These are phyloP conservation scores for Bipolaris cookei DNA, from an alignment of 2,329 filamentous ascomycete genomes.

Conservation along the genomic window DNA sequence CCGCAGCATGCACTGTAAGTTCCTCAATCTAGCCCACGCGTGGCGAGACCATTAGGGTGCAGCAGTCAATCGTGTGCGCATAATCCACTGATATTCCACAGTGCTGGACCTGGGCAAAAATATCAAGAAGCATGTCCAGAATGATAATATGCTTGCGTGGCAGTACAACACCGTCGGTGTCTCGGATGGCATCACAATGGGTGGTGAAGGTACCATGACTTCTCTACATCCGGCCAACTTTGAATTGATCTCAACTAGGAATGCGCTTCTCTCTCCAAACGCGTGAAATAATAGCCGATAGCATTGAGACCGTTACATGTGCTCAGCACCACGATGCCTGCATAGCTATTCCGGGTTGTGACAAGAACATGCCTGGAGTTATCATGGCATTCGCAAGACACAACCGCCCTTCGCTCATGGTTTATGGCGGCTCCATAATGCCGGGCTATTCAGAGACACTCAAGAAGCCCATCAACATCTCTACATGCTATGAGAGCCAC, in stretches of 20 bases:
- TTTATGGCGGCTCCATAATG: slow-evolving; percentile 90
- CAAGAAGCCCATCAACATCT: slow-evolving; percentile 82
- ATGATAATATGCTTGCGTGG: slow-evolving; percentile 89
- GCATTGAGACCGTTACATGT: slow-evolving; percentile 89
- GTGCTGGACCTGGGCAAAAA: slow-evolving; percentile 87
- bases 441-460: slow-evolving; percentile 82
- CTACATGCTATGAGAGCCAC: slow-evolving; percentile 84
- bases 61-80: slow-evolving; percentile 10
- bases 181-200: slow-evolving; percentile 94
- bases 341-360: slow-evolving; percentile 90
- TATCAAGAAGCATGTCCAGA: slow-evolving; percentile 80
- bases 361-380: slow-evolving; percentile 97
- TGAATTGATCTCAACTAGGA: slow-evolving; percentile 58
- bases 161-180: slow-evolving; percentile 92
- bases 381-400: slow-evolving; percentile 90
- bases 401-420: slow-evolving; percentile 92
- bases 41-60: slow-evolving; percentile 6
- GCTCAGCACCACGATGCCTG: slow-evolving; percentile 93
- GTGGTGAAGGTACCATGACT: slow-evolving; percentile 71
- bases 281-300: slow-evolving; percentile 91
- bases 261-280: slow-evolving; percentile 94
- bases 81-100: slow-evolving; percentile 42
- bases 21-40: slow-evolving; percentile 5
- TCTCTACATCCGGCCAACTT: not conserved
- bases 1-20: slow-evolving; percentile 58